A percentile compares a stretch with the other conserved stretches of the same genome.
Evolutionary conservation across 352 stramenopile species (phyloP).

Genomic region (Phytophthora lateralis): DNA sequence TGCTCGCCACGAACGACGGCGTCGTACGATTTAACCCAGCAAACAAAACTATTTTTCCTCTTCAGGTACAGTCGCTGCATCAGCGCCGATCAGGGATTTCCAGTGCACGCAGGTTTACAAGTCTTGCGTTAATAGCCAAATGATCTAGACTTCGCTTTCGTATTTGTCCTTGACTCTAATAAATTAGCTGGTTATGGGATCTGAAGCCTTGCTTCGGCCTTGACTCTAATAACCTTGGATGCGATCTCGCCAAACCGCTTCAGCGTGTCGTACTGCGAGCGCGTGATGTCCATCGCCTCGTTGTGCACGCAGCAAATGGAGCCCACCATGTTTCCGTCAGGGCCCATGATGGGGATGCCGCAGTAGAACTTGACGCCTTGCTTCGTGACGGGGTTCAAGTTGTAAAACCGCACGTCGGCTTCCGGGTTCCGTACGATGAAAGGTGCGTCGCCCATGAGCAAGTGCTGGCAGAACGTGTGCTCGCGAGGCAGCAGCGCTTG

Average conservation of each 20-base stretch:
- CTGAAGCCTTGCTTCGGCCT: constrained; percentile 31
- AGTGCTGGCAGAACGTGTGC: constrained; percentile 67
- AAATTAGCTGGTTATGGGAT: not conserved
- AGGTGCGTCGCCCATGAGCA: constrained; percentile 63
- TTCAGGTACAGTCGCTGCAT: constrained; percentile 5
- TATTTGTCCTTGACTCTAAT: too few species aligned
- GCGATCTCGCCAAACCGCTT: constrained; percentile 42
- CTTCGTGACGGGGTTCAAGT: constrained; percentile 44
- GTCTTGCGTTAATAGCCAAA: too few species aligned
- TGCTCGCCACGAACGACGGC: constrained; percentile 5
- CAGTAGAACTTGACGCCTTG: constrained; percentile 56
- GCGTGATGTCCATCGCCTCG: constrained; percentile 20
- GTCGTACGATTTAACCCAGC: constrained; percentile 4
- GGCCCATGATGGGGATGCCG: constrained; percentile 52
- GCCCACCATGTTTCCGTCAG: constrained; percentile 18
- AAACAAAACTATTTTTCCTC: not conserved
- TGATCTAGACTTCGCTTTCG: too few species aligned
- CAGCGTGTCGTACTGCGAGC: constrained; percentile 23
- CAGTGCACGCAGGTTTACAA: too few species aligned
- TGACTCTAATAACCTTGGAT: constrained; percentile 43
- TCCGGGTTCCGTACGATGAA: constrained; percentile 27
- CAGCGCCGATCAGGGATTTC: constrained; percentile 15
- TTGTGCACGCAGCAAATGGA: constrained; percentile 26
- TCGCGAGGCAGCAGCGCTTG: constrained; percentile 44
- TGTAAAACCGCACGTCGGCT: constrained; percentile 58